Evolutionary conservation across 805 yeast genomes (phyloP).

Genomic region (Ogataea populi-albae): DNA sequence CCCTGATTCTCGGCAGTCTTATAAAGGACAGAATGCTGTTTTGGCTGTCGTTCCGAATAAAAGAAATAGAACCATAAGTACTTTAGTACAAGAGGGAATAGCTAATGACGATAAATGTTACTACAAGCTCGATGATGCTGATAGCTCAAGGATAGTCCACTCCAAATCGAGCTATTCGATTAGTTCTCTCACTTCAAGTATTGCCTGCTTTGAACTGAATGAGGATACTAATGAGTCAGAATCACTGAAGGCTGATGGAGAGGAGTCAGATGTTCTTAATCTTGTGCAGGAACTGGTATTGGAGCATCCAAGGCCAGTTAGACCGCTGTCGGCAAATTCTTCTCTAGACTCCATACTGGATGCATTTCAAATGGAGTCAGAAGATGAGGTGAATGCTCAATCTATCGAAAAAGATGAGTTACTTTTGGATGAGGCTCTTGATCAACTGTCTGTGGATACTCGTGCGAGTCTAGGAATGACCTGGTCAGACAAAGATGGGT

Average conservation of each 20-base stretch:
- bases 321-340: slow-evolving; percentile 22
- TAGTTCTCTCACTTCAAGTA: slow-evolving; percentile 31
- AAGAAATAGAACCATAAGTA: no score
- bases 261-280: slow-evolving; percentile 3
- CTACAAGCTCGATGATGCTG: no score
- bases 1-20: no score
- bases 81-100: no score
- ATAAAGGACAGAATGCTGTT: no score
- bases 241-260: slow-evolving; percentile 6
- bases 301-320: slow-evolving; percentile 24
- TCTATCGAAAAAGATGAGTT: slow-evolving; percentile 3
- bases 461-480: no score
- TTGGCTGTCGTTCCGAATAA: no score
- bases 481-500: not conserved
- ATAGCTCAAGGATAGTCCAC: no score
- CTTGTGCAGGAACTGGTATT: slow-evolving; percentile 7
- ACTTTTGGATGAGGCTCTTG: slow-evolving; percentile 3
- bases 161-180: slow-evolving; percentile 20
- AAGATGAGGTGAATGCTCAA: slow-evolving; percentile 6
- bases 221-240: slow-evolving; percentile 12
- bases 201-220: slow-evolving; percentile 35
- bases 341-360: slow-evolving; percentile 29
- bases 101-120: no score
- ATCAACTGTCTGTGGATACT: slow-evolving; percentile 3
- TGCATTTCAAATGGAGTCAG: slow-evolving; percentile 17